Base-by-base conservation (phyloP, 257 asterid species). In the Plectranthus barbatus region DNA sequence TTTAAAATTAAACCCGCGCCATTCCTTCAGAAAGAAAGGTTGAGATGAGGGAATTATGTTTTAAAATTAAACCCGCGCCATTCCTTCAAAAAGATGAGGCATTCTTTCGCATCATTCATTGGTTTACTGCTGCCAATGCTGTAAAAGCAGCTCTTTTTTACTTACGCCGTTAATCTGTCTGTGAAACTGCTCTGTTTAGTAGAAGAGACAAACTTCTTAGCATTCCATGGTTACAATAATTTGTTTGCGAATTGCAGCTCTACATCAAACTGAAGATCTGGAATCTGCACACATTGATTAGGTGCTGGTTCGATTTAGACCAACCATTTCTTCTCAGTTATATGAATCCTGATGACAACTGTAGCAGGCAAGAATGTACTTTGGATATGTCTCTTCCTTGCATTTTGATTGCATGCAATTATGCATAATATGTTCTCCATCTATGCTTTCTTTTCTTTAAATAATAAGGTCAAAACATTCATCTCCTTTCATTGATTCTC, bases 41-140 rank as follows among this genome's bases (percentile, higher is more conserved):
- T n/a, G 62, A 15, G 77, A 65, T 33, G 73, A 66, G 69, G 74
- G 50, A 63, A 59, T 7, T 31, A 75, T 19, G 58, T 19, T 9
- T 65, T 69, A 39, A 62, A 10, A 77, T 59, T 36, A 73, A 80
- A 76, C 97, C 99, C 50, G n/a, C n/a, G n/a, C n/a, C n/a, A n/a
- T n/a, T n/a, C n/a, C n/a, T n/a, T 81, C 99, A 9, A 83, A 84
- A 62, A n/a, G 88, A 85, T 67, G 96, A 92, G 62, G 71, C 88
- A 7, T 80, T 90, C 41, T 17, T 83, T 76, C 91, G 97, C 47
- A 77, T 91, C 48, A 82, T 86, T 69, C 97, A 92, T 79, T 84
- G 88, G 97, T 87, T 92, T 68, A 64, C 95, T 40, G 88, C 86
- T 74, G 84, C 96, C 20, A 78, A 87, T 65, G 78, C 94, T 60